Base-by-base conservation (phyloP, 768 basidiomycete species). In the Russula compacta region DNA sequence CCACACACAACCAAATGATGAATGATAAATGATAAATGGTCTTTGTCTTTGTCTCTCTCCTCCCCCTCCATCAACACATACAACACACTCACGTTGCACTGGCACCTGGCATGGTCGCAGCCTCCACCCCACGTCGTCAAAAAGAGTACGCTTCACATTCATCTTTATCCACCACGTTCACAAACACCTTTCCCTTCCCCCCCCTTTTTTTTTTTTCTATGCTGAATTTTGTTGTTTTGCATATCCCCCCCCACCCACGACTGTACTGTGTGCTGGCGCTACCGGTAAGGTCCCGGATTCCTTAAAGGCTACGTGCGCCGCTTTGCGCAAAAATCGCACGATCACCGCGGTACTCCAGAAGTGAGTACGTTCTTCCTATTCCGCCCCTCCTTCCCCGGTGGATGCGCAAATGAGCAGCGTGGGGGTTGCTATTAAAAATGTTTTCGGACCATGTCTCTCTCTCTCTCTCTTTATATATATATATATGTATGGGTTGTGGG, bases 271-370 rank as follows among this genome's bases (percentile, higher is more conserved):
- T n/a, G n/a, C n/a, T n/a, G 24, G 24, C 24, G 8, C 14, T 40
- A 6, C 39, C n/a, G 21, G 24, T 38, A 3, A 87, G 89, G 78
- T 0, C 78, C 89, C 0, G 94, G 94, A 10, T 97, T 86, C 68
- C 75, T 97, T 66, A 95, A 93, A 73, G 90, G 90, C 38, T 93
- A 92, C 62, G 89, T 95, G 0, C 82, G 93, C 1, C 78, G 94
- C 32, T 97, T 97, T 68, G 91, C 93, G 0, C 92, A 95, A 73
- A 82, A 83, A 69, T 95, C 92, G 58, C 89, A 92, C 70, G 94
- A 98, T 69, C 94, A 98, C 72, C 81, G 94, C 11, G 94, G 94
- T 19, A 95, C 92, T 0, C 89, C 85, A 2, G 86, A 92, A 76
- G 87, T 89, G 58, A 6, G 19, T 24, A 39, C n/a, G 21, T 6